A percentile compares a stretch with the other conserved stretches of the same genome.
Evolutionary conservation across 805 yeast genomes (phyloP).

Genomic region (Pichia paraexigua): DNA sequence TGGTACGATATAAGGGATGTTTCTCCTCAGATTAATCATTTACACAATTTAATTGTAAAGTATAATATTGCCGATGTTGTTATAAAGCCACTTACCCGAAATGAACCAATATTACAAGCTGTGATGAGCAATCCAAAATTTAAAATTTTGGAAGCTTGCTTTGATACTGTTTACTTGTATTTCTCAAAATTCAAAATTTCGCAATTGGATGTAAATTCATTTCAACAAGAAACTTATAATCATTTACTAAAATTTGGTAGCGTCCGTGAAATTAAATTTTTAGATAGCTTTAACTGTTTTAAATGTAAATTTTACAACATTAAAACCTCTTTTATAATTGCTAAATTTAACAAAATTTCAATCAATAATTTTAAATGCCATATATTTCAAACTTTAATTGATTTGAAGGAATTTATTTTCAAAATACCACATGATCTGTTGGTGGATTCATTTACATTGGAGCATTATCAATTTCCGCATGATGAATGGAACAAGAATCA

Average conservation of each 20-base stretch:
- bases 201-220: background rate
- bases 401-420: constrained; percentile 11
- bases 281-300: constrained; percentile 6
- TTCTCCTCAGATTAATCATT: constrained; percentile 12
- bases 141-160: constrained; percentile 18
- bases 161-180: constrained; percentile 15
- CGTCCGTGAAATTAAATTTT: constrained; percentile 9
- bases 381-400: constrained; percentile 19
- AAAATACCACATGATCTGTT: background rate
- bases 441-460: background rate
- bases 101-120: constrained; percentile 2
- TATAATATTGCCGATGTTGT: background rate
- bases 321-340: constrained; percentile 28
- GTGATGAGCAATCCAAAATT: constrained; percentile 12
- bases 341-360: constrained; percentile 9
- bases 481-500: constrained; percentile 20
- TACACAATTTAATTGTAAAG: constrained; percentile 10
- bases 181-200: background rate
- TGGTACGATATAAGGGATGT: constrained; percentile 26
- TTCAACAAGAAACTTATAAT: constrained; percentile 14
- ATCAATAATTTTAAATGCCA: constrained; percentile 10
- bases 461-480: constrained; percentile 3
- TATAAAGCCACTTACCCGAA: background rate
- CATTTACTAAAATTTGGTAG: constrained; percentile 20
- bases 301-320: constrained; percentile 29